Evolutionary conservation across 257 asterid genomes (phyloP), one percentile per base, ranked within the genome.

Genomic region (Lycium ferocissimum): DNA sequence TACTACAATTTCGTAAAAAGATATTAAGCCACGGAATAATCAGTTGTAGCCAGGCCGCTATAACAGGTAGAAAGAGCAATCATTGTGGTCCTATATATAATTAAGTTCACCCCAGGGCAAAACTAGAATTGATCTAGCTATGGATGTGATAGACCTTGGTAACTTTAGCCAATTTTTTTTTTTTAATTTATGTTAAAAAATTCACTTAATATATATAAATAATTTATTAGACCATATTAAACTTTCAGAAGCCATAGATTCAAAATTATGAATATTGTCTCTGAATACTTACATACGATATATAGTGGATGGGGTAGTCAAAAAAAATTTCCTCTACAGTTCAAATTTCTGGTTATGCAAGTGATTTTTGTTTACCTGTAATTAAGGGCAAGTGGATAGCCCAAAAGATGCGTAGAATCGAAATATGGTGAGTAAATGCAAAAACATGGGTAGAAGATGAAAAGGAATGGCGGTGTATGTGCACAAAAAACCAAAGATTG

Each of bases 391-490:
- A 26, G 33, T 26, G 33, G 33, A 26, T 26, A 26, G 33, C 33
- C 33, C 33, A 26, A 26, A 26, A 26, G 33, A 26, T 26, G 33
- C 33, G 1, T 26, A 26, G 33, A 70, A 38, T 15, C 3, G 82
- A 53, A 53, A 22, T 33, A 40, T 53, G 38, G 70, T 49, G 79
- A 78, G 51, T 78, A 78, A 78, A 78, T 78, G 82, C 82, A 18
- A 53, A 11, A 78, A 78, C 15, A 26, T 78, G 82, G 82, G 65
- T 26, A 33, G 49, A 78, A 53, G 82, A 78, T 78, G 47, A 78
- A 53, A 53, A 26, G 33, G 65, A 78, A 78, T 78, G 82, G 78
- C 20, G 26, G 33, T 37, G 7, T 9, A 47, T 78, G 65, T 14
- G 65, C 82, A 78, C 15, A 53, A 78, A 78, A 26, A 51, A 14